Evolutionary conservation across 2,329 filamentous ascomycete species (phyloP), one percentile per base, ranked within the genome.

Genomic region (Lanzia echinophila): DNA sequence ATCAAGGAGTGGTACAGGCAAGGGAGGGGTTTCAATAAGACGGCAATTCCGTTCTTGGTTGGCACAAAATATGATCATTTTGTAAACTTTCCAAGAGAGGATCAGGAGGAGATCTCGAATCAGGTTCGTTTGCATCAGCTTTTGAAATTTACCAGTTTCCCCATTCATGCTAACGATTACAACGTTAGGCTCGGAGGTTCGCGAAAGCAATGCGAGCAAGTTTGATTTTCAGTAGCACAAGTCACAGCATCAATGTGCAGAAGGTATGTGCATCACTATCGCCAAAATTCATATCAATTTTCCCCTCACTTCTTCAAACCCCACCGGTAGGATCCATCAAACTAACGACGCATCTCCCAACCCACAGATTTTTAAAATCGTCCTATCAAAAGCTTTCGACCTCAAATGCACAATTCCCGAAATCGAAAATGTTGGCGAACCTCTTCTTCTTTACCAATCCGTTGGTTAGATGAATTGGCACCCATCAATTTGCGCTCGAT

Each of bases 1-100:
- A 97, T 99, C 78, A 99, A 99, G 76, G 94, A 99, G 71, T 99
- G 94, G 94, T 99, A 99, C 70, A 83, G 94, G 53, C 94, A 99
- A 73, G 94, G 94, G 46, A 82, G 94, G 60, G 94, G 94, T 22
- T 99, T 99, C 79, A 99, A 99, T 79, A 99, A 99, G 79, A 99
- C 94, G 13, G 94, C 94, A n/a, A 99, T 99, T 62, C 94, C 94
- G 0, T 96, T 99, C 67, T 73, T 99, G 22, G 89, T 99, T 17
- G 94, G 94, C 56, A 99, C 94, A 34, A 99, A 99, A 72, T 99
- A 97, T 71, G 94, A 99, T 67, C 94, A 97, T 69, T 99, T 99
- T 74, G 92, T 99, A 72, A 99, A 97, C 73, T 96, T 99, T 67
- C 91, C 94, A 0, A 82, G 88, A 41, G 92, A 97, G 69, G 94